Evolutionary conservation across 192 early-diverging fungal species (phyloP), one percentile per base, ranked within the genome.

Genomic region (Dispira parvispora): DNA sequence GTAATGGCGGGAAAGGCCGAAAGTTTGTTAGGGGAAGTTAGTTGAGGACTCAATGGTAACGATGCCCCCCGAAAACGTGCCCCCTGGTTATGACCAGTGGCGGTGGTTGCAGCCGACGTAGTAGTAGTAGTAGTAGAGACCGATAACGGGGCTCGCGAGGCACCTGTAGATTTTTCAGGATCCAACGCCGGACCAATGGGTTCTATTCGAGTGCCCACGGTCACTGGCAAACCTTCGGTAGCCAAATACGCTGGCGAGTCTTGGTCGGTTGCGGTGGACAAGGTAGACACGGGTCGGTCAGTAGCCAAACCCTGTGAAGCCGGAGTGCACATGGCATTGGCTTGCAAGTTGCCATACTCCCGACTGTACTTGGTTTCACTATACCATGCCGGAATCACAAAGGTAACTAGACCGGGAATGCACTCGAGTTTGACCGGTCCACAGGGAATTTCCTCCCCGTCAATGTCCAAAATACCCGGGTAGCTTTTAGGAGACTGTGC

Each of bases 401-500:
- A 61, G 21, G 23, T 61, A 23, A 71, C 32, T 52, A 77, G 55
- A 28, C 62, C 69, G 43, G 75, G 65, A 64, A 73, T 54, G 25
- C 69, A 69, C 61, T 77, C 75, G 45, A 77, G 52, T 60, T 77
- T 77, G 46, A 77, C 55, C 1, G 75, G 69, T 2, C 75, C 75
- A 61, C 71, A 67, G 63, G 70, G 72, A 21, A 64, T 66, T 27
- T 56, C 65, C 61, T 77, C 75, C 50, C 75, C 75, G 56, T 77
- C 75, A n/a, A 77, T 63, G 52, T 68, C 75, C 25, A 77, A 44
- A 66, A 77, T 77, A 18, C 75, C 75, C 21, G 47, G 9, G 43
- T 72, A 66, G 32, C 32, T 38, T 38, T 38, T 38, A 38, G 32
- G 32, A 6, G 32, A 38, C 32, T 38, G 32, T 1, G 32, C 6